Conservation (phyloP, 768 basidiomycete species). For the Auriscalpium vulgare region DNA sequence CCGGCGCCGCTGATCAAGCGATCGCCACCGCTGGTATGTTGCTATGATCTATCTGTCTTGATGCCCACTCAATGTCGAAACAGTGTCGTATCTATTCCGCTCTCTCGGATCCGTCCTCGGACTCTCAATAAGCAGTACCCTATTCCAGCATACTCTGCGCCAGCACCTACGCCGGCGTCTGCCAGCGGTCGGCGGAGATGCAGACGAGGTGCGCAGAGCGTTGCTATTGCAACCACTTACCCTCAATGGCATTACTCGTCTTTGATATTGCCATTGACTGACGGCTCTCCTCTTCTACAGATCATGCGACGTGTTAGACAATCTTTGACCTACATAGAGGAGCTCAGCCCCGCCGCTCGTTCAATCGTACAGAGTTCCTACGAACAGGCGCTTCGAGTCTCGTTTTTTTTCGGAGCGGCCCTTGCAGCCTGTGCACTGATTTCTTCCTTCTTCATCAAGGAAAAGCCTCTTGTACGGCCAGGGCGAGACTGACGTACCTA, state of each 20-base stretch:
- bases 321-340: slow-evolving; percentile 26
- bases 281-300: slow-evolving; percentile 6
- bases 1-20: slow-evolving; percentile 52
- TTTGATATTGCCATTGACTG: too few relatives aligned
- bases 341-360: slow-evolving; percentile 22
- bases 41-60: background rate
- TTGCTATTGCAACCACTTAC: background rate
- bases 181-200: slow-evolving; percentile 24
- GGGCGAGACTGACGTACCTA: background rate
- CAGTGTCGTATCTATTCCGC: slow-evolving; percentile 61
- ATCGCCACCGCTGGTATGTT: slow-evolving; percentile 52
- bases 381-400: slow-evolving; percentile 36
- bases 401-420: slow-evolving; percentile 39
- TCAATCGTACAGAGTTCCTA: slow-evolving; percentile 22
- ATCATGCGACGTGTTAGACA: slow-evolving; percentile 26
- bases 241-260: background rate
- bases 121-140: slow-evolving; percentile 45
- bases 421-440: slow-evolving; percentile 35
- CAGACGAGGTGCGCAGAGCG: slow-evolving; percentile 40
- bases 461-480: slow-evolving; percentile 27
- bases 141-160: slow-evolving; percentile 46
- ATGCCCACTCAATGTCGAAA: too few relatives aligned
- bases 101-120: slow-evolving; percentile 54
- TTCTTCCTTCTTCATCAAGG: slow-evolving; percentile 44
- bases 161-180: slow-evolving; percentile 34